Evolutionary conservation across 1,139 yeast species (phyloP).

Genomic region (Hansenula anomala): DNA sequence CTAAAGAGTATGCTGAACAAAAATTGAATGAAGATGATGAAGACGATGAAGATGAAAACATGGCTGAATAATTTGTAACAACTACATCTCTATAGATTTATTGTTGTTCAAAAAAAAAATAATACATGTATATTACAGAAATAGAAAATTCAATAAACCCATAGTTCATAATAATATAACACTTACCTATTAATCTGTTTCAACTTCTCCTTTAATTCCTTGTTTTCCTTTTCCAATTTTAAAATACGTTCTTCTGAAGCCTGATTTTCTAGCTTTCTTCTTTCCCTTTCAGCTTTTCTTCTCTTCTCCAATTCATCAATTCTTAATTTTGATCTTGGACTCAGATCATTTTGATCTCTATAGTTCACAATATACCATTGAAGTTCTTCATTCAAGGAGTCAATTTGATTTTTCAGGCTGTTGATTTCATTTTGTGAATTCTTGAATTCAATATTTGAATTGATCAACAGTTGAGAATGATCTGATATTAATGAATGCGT

Average conservation of each 20-base stretch:
- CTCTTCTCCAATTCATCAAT: conserved; percentile 57
- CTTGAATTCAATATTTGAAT: conserved; percentile 14
- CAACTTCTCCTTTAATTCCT: conserved; percentile 31
- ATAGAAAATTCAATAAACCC: no score
- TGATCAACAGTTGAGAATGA: conserved; percentile 41
- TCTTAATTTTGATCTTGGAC: conserved; percentile 41
- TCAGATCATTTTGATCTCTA: conserved; percentile 10
- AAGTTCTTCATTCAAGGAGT: conserved; percentile 15
- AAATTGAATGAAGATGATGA: conserved; percentile 76
- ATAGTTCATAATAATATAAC: no score
- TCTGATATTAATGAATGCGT: conserved; percentile 53
- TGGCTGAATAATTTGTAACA: conserved; percentile 15
- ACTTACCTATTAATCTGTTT: neutral
- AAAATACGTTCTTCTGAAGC: conserved; percentile 48
- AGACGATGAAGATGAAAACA: conserved; percentile 40
- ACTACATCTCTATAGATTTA: neutral
- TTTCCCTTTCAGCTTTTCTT: conserved; percentile 70
- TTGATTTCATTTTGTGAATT: conserved; percentile 19
- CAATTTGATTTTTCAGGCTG: conserved; percentile 15
- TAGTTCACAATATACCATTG: conserved; percentile 17
- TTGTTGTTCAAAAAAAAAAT: neutral
- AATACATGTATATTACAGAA: neutral
- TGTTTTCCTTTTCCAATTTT: conserved; percentile 54
- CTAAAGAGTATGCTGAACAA: conserved; percentile 74
- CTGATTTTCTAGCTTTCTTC: conserved; percentile 53